phyloP scores from a whole-genome alignment of 106 monocot species.

The Amphibolis antarctica region DNA sequence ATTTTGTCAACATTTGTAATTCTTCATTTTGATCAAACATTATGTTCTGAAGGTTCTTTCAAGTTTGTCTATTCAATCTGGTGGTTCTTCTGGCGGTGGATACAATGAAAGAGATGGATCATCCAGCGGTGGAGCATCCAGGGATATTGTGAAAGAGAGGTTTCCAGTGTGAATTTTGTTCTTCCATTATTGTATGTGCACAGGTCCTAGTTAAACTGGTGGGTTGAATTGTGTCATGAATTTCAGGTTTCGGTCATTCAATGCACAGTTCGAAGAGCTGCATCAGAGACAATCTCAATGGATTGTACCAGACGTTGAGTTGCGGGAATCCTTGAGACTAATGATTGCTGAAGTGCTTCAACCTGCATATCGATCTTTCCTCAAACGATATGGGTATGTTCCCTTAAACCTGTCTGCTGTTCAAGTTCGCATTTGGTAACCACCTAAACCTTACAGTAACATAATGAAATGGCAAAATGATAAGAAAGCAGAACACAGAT shows the following conservation, averaged over 20 bases:
- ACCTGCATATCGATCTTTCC: constrained; percentile 58
- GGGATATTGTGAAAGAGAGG: constrained; percentile 55
- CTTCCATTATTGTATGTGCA: neutral
- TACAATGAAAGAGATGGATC: constrained; percentile 1
- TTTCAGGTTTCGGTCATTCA: constrained; percentile 59
- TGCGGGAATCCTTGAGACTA: constrained; percentile 54
- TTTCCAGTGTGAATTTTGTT: neutral
- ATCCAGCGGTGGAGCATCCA: constrained; percentile 38
- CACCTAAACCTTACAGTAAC: no score
- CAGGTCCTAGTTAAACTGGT: neutral
- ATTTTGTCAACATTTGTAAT: neutral
- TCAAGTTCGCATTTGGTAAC: neutral
- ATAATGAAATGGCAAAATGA: no score
- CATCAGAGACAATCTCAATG: constrained; percentile 59
- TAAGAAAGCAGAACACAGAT: neutral
- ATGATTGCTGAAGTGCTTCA: constrained; percentile 49
- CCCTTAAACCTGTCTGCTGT: neutral
- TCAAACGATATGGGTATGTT: constrained; percentile 54
- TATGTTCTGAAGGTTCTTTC: constrained; percentile 4
- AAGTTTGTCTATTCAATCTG: constrained; percentile 1
- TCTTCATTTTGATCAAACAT: neutral
- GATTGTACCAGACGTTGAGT: constrained; percentile 57
- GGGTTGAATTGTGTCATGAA: neutral
- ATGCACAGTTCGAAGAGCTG: constrained; percentile 68
- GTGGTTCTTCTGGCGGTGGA: neutral